Evolutionary conservation across 2,329 filamentous ascomycete species (phyloP), one percentile per base, ranked within the genome.

Genomic region (Aspergillus awamori): DNA sequence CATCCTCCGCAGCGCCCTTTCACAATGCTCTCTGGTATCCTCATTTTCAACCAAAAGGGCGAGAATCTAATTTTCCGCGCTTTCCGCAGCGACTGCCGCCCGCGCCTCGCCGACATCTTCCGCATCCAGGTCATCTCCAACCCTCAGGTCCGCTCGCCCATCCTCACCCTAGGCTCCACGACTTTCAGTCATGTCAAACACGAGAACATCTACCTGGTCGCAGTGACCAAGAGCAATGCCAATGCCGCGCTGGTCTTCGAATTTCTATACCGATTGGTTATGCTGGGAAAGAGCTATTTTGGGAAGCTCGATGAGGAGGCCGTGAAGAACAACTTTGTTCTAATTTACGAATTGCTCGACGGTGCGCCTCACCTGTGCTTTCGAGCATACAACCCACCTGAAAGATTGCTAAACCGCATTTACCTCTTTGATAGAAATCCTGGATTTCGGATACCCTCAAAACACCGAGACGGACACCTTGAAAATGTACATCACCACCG

Each of bases 401-500:
- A 36, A 36, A 36, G 33, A 15, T 4, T 54, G 13, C 47, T 41
- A 10, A 5, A 13, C 8, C 30, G 22, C 15, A 30, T 5, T n/a
- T n/a, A 6, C 30, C 8, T 15, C 47, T 39, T 3, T 8, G 10
- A 48, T 69, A 95, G 95, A 99, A 81, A 97, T 99, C 73, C 88
- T 99, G 76, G 95, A 99, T 79, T 99, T 99, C 79, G 95, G 95
- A 65, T 99, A 99, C 76, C 95, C 95, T 36, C 95, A 99, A 77
- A 98, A 98, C 77, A 99, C 95, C 65, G 95, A 99, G 80, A 97
- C 94, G 57, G 95, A 99, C 77, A 98, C 95, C 15, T 83, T 99
- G 70, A 99, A 99, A 81, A 98, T 98, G 94, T 99, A 99, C 83
- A 99, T 99, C 74, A 99, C 96, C 47, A 99, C 95, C 38, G 95